Evolutionary conservation across 106 monocot genomes (phyloP).

Genomic region (Dendrobium nobile): DNA sequence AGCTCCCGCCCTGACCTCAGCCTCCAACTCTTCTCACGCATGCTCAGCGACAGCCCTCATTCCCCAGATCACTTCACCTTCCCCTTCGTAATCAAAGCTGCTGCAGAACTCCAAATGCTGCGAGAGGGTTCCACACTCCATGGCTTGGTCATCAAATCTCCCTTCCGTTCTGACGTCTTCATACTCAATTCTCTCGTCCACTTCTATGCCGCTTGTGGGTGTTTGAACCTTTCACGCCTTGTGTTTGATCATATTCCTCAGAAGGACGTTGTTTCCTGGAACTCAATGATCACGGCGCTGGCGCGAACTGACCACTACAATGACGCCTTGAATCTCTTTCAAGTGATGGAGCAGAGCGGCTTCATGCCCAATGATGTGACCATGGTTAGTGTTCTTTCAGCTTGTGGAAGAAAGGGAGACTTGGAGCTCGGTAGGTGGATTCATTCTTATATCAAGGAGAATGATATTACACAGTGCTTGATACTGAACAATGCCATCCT

Average conservation of each 20-base stretch:
- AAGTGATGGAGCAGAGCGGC: conserved; percentile 19
- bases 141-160: conserved; percentile 36
- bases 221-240: conserved; percentile 12
- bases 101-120: conserved; percentile 12
- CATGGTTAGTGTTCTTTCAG: conserved; percentile 31
- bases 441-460: conserved; percentile 22
- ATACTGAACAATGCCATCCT: conserved; percentile 44
- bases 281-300: conserved; percentile 39
- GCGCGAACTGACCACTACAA: conserved; percentile 14
- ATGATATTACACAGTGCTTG: conserved; percentile 12
- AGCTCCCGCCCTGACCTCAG: not conserved
- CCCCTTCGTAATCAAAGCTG: conserved; percentile 53
- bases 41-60: conserved; percentile 14
- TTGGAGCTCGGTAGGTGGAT: conserved; percentile 33
- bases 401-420: conserved; percentile 42
- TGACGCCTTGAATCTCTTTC: conserved; percentile 36
- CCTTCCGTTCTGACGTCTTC: conserved; percentile 33
- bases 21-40: conserved; percentile 25
- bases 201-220: conserved; percentile 33
- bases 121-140: conserved; percentile 30
- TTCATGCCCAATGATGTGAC: conserved; percentile 40
- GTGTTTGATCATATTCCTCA: conserved; percentile 29
- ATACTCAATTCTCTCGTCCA: conserved; percentile 45
- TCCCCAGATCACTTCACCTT: conserved; percentile 49
- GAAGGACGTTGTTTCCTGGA: conserved; percentile 59